Conservation (phyloP, 2,329 filamentous ascomycete genomes). For the Cadophora sp. region DNA sequence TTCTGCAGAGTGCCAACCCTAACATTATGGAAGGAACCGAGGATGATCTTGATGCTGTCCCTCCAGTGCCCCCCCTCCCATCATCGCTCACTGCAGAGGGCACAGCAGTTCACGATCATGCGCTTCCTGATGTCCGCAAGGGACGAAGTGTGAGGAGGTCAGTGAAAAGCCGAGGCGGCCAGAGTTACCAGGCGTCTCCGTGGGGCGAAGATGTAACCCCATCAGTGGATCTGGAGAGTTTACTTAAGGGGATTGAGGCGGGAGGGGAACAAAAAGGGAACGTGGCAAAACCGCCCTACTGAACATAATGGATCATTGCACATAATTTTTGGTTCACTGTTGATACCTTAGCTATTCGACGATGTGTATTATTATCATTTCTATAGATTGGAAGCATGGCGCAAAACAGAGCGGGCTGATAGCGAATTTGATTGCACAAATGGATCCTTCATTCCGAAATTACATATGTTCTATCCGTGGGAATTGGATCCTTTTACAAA, state of each 20-base stretch:
- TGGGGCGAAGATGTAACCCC: slow-evolving; percentile 38
- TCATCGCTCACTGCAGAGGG: slow-evolving; percentile 35
- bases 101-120: slow-evolving; percentile 37
- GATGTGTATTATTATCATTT: slow-evolving; percentile 28
- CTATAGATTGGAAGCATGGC: slow-evolving; percentile 24
- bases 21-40: slow-evolving; percentile 30
- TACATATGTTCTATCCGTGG: neutral
- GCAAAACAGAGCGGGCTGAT: slow-evolving; percentile 16
- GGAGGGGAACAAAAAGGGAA: slow-evolving; percentile 35
- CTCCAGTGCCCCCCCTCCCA: slow-evolving; percentile 44
- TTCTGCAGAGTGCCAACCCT: slow-evolving; percentile 23
- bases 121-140: slow-evolving; percentile 33
- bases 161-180: slow-evolving; percentile 31
- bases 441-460: neutral
- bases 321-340: slow-evolving; percentile 19
- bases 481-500: neutral
- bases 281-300: slow-evolving; percentile 44
- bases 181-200: slow-evolving; percentile 30
- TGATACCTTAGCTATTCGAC: slow-evolving; percentile 18
- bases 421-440: slow-evolving; percentile 10
- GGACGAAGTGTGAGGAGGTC: slow-evolving; percentile 34
- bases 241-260: slow-evolving; percentile 44
- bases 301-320: slow-evolving; percentile 31
- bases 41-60: slow-evolving; percentile 38
- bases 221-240: slow-evolving; percentile 39